phyloP scores from a whole-genome alignment of 2,329 filamentous ascomycete species.

The Epichloe coenophiala region DNA sequence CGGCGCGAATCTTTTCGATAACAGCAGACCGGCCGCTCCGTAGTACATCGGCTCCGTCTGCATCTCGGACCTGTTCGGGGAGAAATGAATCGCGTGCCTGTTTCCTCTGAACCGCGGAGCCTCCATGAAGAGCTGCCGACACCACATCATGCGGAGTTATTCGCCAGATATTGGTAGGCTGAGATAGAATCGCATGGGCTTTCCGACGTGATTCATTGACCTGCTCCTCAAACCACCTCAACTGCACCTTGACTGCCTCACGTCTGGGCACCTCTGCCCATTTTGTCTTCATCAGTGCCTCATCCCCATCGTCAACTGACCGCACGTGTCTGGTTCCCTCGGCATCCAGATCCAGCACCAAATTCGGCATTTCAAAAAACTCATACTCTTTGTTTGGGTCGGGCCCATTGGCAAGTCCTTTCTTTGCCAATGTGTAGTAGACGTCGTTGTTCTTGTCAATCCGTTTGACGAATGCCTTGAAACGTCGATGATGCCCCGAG shows the following conservation, averaged over 20 bases:
- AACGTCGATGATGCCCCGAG: conserved; percentile 4
- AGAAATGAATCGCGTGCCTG: background rate
- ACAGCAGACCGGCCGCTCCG: background rate
- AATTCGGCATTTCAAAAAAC: conserved; percentile 27
- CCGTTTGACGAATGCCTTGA: conserved; percentile 14
- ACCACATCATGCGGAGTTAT: conserved; percentile 31
- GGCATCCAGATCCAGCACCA: conserved; percentile 40
- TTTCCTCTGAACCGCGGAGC: background rate
- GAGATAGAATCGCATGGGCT: conserved; percentile 12
- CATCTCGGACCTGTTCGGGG: no score
- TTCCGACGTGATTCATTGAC: conserved; percentile 14
- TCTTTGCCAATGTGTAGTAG: conserved; percentile 17
- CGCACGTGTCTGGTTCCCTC: conserved; percentile 31
- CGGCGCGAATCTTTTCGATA: conserved; percentile 11
- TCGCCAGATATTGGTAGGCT: conserved; percentile 21
- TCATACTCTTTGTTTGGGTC: conserved; percentile 9
- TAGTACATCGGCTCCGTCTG: background rate
- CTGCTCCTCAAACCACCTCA: conserved; percentile 18
- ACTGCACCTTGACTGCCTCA: conserved; percentile 12
- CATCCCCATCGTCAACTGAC: conserved; percentile 22
- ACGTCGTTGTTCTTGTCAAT: conserved; percentile 10
- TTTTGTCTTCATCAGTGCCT: conserved; percentile 15
- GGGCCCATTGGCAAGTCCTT: background rate
- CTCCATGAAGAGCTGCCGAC: conserved; percentile 16
- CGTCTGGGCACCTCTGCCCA: conserved; percentile 16